Base-by-base conservation (phyloP, 1,284 basidiomycete species). In the Cerioporus squamosus region DNA sequence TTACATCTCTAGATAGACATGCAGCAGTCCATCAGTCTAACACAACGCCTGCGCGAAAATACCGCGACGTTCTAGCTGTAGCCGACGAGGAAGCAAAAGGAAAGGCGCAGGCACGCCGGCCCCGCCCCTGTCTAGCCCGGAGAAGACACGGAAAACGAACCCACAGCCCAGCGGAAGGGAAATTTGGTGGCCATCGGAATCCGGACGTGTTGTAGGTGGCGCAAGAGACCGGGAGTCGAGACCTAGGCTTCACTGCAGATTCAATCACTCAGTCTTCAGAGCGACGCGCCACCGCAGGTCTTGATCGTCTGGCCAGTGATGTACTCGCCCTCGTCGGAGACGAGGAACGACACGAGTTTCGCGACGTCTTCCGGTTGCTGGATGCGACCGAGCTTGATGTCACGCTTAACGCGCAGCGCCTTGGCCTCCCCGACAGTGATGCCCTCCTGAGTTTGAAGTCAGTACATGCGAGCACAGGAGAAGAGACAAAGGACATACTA, bases 311-410 rank as follows among this genome's bases (percentile, higher is more conserved):
- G 72, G 64, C 78, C 78, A 18, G 77, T 81, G 55, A 80, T 73
- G 59, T 75, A 79, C 51, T 70, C 67, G 7, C 74, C 71, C 54
- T 77, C 77, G 29, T 75, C 69, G 1, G 75, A 77, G 7, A 72
- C 76, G 6, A 81, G 66, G 69, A 74, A 81, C 0, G 78, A 78
- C 5, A 81, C 79, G n/a, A 81, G 66, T 23, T 72, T 74, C 10
- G 78, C 77, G 57, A 79, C 73, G 55, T 79, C 75, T 50, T 77
- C 73, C 6, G 76, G 73, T 51, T 68, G 67, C 50, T 77, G 75
- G 31, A 74, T 68, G 14, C 69, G 66, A 7, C 70, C 74, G 6
- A 71, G 66, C 64, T 70, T 68, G 63, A 74, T 65, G 42, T 71
- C 68, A 31, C 63, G 65, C 61, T 72, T 72, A 18, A 74, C 71